Percentiles rank a stretch among this genome's conserved stretches.
Conservation (phyloP, 2,329 filamentous ascomycete species). For the Periglandula ipomoeae region DNA sequence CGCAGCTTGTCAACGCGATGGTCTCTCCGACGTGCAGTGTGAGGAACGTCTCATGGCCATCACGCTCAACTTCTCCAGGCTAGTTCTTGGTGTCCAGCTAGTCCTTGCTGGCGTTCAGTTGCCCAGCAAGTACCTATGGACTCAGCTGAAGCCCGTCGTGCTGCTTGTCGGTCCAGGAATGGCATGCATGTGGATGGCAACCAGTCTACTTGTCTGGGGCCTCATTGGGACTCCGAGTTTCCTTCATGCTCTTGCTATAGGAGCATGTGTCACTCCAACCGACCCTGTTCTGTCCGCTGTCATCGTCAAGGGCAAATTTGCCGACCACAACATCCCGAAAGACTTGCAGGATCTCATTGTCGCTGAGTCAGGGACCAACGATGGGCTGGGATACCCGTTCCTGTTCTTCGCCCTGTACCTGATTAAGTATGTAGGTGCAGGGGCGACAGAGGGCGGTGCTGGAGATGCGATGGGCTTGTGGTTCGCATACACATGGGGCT, state of each 20-base stretch:
- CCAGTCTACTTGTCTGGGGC: slow-evolving; percentile 69
- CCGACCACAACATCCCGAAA: slow-evolving; percentile 79
- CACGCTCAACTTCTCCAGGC: slow-evolving; percentile 74
- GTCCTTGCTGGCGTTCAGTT: slow-evolving; percentile 83
- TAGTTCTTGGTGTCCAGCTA: slow-evolving; percentile 84
- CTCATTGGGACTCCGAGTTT: slow-evolving; percentile 64
- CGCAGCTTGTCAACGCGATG: slow-evolving; percentile 33
- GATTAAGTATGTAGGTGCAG: slow-evolving; percentile 62
- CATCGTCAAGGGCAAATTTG: slow-evolving; percentile 90
- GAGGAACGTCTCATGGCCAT: slow-evolving; percentile 55
- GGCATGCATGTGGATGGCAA: slow-evolving; percentile 77
- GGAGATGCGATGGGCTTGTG: slow-evolving; percentile 64
- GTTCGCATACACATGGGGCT: slow-evolving; percentile 80
- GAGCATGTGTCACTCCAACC: slow-evolving; percentile 83
- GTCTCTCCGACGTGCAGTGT: slow-evolving; percentile 19
- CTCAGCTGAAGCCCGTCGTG: slow-evolving; percentile 67
- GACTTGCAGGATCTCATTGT: slow-evolving; percentile 73
- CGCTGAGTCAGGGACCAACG: slow-evolving; percentile 79
- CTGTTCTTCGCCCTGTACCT: slow-evolving; percentile 77
- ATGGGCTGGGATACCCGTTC: slow-evolving; percentile 83
- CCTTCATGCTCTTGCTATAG: slow-evolving; percentile 70
- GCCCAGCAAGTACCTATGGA: slow-evolving; percentile 69
- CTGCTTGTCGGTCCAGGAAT: slow-evolving; percentile 77
- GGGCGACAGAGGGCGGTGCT: slow-evolving; percentile 49
- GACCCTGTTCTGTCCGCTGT: slow-evolving; percentile 82